Conservation (phyloP, 768 basidiomycete genomes). For the Russula virescens region DNA sequence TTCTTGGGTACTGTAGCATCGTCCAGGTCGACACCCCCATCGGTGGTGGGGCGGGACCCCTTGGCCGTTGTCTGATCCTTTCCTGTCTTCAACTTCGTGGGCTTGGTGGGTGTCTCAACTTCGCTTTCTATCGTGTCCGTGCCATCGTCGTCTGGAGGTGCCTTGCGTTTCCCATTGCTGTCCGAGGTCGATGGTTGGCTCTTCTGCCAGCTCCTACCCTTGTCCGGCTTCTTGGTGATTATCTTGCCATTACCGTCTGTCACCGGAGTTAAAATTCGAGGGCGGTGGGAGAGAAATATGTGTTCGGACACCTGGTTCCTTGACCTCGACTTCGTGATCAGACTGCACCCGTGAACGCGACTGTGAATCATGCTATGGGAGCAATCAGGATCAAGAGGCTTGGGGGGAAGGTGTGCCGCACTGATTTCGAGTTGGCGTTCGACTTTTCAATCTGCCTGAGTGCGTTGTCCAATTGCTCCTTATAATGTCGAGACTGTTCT, state of each 20-base stretch:
- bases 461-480: constrained; percentile 23
- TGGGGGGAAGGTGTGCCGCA: neutral
- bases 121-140: constrained; percentile 13
- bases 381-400: neutral
- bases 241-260: constrained; percentile 7
- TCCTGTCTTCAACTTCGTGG: neutral
- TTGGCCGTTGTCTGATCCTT: neutral
- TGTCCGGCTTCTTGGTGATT: constrained; percentile 17
- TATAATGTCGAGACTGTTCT: constrained; percentile 18
- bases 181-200: constrained; percentile 4
- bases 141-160: constrained; percentile 25
- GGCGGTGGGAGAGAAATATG: neutral
- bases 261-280: neutral
- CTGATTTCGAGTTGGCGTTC: constrained; percentile 2
- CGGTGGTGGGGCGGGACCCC: neutral
- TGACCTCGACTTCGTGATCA: neutral
- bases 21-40: constrained; percentile 5
- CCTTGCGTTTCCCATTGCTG: constrained; percentile 39
- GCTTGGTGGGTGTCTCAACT: too few species aligned
- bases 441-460: constrained; percentile 22
- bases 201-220: constrained; percentile 14
- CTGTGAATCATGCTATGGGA: neutral
- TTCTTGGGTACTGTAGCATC: constrained; percentile 20
- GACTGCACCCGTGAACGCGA: constrained; percentile 1
- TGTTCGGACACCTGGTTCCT: neutral